Conservation (phyloP, 1,284 basidiomycete species). For the Bjerkandera adusta region DNA sequence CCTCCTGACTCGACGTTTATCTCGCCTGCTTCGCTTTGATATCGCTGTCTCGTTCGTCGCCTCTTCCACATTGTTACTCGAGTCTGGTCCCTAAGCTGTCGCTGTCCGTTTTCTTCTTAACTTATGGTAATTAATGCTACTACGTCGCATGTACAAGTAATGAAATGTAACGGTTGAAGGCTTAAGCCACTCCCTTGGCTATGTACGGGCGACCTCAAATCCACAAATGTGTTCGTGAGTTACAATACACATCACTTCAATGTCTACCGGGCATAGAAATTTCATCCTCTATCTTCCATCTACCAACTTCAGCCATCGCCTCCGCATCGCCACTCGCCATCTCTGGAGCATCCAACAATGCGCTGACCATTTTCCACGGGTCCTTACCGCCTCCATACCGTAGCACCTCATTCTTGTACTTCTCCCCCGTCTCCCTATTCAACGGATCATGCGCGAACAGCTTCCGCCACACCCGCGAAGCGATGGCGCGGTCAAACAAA, state of each 20-base stretch:
- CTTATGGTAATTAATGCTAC: too few relatives aligned
- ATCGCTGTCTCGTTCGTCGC: too few relatives aligned
- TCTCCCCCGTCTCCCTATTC: constrained; percentile 68
- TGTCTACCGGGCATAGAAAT: constrained; percentile 27
- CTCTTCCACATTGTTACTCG: too few relatives aligned
- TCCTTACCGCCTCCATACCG: constrained; percentile 87
- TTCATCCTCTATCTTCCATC: constrained; percentile 81
- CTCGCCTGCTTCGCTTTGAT: too few relatives aligned
- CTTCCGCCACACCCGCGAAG: constrained; percentile 82
- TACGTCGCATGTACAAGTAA: too few relatives aligned
- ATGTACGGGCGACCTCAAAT: too few relatives aligned
- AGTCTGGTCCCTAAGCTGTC: too few relatives aligned
- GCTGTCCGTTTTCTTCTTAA: too few relatives aligned
- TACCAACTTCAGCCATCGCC: constrained; percentile 88
- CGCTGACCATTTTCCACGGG: constrained; percentile 92
- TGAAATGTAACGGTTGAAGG: too few relatives aligned
- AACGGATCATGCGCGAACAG: constrained; percentile 72
- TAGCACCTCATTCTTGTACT: constrained; percentile 76
- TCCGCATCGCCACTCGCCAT: constrained; percentile 69
- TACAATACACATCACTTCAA: constrained; percentile 16
- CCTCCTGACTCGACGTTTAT: too few relatives aligned
- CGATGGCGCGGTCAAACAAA: constrained; percentile 94
- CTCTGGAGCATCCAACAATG: constrained; percentile 62
- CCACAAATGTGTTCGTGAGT: too few relatives aligned
- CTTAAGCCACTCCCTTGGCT: too few relatives aligned